Evolutionary conservation across 1,284 basidiomycete genomes (phyloP).

Genomic region (Bondarzewia mesenterica): DNA sequence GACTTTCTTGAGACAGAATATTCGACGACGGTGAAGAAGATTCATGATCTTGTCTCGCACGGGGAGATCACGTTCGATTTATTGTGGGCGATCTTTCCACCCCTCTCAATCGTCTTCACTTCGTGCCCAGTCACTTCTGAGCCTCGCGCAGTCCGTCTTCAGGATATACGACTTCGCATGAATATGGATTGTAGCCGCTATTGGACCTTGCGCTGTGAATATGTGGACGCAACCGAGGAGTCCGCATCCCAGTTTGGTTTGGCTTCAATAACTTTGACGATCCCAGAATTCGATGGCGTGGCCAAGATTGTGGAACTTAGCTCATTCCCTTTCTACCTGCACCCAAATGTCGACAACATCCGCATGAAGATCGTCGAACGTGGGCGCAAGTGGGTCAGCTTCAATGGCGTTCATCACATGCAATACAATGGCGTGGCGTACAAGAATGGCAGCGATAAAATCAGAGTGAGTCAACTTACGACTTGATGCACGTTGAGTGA

Average conservation of each 20-base stretch:
- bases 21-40: no score
- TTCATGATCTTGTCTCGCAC: no score
- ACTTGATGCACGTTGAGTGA: not conserved
- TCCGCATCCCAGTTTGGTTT: conserved; percentile 20
- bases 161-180: conserved; percentile 10
- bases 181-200: conserved; percentile 10
- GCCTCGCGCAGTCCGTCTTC: conserved; percentile 5
- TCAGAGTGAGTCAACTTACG: conserved; percentile 10
- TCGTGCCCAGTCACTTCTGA: conserved; percentile 19
- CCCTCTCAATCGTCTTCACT: conserved; percentile 18
- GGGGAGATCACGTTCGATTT: conserved; percentile 19
- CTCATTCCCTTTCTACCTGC: conserved; percentile 14
- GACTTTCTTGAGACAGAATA: no score
- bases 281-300: conserved; percentile 16
- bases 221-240: conserved; percentile 18
- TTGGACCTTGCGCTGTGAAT: conserved; percentile 12
- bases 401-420: conserved; percentile 12
- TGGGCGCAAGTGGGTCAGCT: conserved; percentile 16
- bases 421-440: conserved; percentile 16
- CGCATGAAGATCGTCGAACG: conserved; percentile 9
- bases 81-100: conserved; percentile 21
- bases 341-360: not conserved
- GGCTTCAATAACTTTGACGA: conserved; percentile 13
- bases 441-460: conserved; percentile 10
- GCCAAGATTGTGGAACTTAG: conserved; percentile 17